Evolutionary conservation across 2,329 filamentous ascomycete genomes (phyloP).

Genomic region (Ceratocystis harringtonii): DNA sequence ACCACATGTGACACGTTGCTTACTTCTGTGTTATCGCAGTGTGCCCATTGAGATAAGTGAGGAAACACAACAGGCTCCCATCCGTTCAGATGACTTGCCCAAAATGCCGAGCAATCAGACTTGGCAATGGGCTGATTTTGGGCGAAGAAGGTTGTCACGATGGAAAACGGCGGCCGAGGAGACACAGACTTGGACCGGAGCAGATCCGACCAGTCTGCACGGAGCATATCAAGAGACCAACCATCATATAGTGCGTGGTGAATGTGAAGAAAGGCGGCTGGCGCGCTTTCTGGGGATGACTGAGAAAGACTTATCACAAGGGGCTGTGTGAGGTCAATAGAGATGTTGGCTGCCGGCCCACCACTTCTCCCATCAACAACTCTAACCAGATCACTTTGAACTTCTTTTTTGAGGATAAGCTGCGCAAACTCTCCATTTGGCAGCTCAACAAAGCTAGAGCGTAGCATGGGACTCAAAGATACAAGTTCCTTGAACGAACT

Average conservation of each 20-base stretch:
- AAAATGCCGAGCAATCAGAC: conserved; percentile 2
- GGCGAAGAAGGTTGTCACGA: conserved; percentile 37
- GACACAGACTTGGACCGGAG: conserved; percentile 24
- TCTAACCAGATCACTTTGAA: neutral
- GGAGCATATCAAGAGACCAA: conserved; percentile 71
- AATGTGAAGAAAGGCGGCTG: conserved; percentile 38
- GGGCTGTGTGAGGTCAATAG: neutral
- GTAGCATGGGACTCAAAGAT: conserved; percentile 47
- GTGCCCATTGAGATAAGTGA: conserved; percentile 3
- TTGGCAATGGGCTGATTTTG: neutral
- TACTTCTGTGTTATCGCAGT: neutral
- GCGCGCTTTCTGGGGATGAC: neutral
- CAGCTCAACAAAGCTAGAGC: conserved; percentile 55
- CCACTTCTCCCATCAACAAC: neutral
- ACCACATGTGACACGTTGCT: neutral
- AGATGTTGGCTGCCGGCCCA: no score
- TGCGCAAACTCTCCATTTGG: conserved; percentile 39
- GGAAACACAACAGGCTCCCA: neutral
- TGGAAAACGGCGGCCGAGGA: conserved; percentile 42
- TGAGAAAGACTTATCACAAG: neutral
- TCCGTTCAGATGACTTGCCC: conserved; percentile 8
- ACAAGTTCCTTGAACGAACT: conserved; percentile 37
- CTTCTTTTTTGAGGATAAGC: conserved; percentile 40
- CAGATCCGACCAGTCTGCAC: conserved; percentile 47
- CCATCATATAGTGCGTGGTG: conserved; percentile 85